Evolutionary conservation across 2,329 filamentous ascomycete species (phyloP).

Genomic region (Fusarium udum): DNA sequence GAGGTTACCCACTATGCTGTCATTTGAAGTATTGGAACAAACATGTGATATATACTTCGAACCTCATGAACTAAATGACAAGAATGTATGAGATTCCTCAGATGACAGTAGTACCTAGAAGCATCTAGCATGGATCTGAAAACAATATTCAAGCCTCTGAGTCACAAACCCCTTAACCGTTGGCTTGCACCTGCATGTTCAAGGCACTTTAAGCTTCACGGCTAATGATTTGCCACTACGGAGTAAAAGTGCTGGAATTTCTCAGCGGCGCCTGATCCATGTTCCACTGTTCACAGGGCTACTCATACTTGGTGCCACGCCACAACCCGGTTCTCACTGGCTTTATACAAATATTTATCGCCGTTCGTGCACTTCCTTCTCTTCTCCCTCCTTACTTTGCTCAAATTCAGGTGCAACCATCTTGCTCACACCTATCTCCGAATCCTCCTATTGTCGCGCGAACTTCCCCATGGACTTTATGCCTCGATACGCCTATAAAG

Average conservation of each 20-base stretch:
- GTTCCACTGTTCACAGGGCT: constrained; percentile 28
- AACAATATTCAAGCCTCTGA: neutral
- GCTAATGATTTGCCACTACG: constrained; percentile 30
- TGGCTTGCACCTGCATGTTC: constrained; percentile 6
- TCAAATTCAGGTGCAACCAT: constrained; percentile 26
- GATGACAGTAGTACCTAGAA: neutral
- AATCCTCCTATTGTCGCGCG: neutral
- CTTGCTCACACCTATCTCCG: constrained; percentile 28
- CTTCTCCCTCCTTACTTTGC: constrained; percentile 1
- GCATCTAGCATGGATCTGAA: neutral
- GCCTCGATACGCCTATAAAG: constrained; percentile 36
- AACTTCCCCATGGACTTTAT: constrained; percentile 43
- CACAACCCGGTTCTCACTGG: constrained; percentile 34
- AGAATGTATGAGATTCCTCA: neutral
- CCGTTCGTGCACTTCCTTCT: constrained; percentile 14
- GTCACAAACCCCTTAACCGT: constrained; percentile 12
- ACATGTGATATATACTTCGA: constrained; percentile 18
- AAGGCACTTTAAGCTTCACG: constrained; percentile 19
- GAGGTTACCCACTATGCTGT: constrained; percentile 30
- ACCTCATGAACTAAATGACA: constrained; percentile 9
- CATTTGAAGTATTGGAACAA: constrained; percentile 12
- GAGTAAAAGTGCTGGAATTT: constrained; percentile 33
- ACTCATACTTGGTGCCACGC: constrained; percentile 32
- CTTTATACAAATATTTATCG: constrained; percentile 38
- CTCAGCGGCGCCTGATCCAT: constrained; percentile 30